Conservation (phyloP, 2,329 filamentous ascomycete species). For the Colletotrichum kahawae region DNA sequence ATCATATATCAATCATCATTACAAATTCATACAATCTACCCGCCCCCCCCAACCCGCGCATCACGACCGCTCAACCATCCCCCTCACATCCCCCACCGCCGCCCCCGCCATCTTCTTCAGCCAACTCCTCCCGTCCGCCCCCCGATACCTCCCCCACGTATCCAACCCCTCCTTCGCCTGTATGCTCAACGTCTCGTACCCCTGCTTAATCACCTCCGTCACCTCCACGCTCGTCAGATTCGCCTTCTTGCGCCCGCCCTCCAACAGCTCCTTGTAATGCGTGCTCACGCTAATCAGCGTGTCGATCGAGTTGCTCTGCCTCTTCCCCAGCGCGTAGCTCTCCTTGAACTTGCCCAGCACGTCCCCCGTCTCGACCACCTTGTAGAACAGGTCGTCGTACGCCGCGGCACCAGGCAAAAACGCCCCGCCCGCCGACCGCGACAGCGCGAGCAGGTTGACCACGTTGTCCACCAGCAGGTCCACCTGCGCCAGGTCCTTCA, state of each 20-base stretch:
- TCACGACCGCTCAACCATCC: slow-evolving; percentile 47
- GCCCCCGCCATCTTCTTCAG: slow-evolving; percentile 87
- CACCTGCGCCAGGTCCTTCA: slow-evolving; percentile 73
- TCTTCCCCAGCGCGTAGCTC: slow-evolving; percentile 67
- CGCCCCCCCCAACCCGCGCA: neutral
- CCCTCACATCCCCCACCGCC: slow-evolving; percentile 68
- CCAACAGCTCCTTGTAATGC: slow-evolving; percentile 87
- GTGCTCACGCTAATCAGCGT: slow-evolving; percentile 82
- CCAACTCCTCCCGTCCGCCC: slow-evolving; percentile 82
- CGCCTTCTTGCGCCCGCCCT: slow-evolving; percentile 54
- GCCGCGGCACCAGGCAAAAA: slow-evolving; percentile 87
- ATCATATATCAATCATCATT: slow-evolving; percentile 1
- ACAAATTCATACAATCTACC: neutral
- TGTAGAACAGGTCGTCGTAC: slow-evolving; percentile 98
- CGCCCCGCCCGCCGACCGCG: slow-evolving; percentile 84
- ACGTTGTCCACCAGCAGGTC: slow-evolving; percentile 76
- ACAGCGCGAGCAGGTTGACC: slow-evolving; percentile 82
- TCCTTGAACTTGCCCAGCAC: slow-evolving; percentile 82
- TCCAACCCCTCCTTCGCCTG: slow-evolving; percentile 87
- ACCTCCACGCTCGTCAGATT: slow-evolving; percentile 85
- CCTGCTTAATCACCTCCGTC: slow-evolving; percentile 90
- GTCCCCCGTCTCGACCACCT: slow-evolving; percentile 90
- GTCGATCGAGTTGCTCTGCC: slow-evolving; percentile 75
- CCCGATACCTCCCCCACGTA: slow-evolving; percentile 84
- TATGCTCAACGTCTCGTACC: slow-evolving; percentile 93